Base-by-base conservation (phyloP, 768 basidiomycete genomes). In the Omphalotus guepiniiformis region DNA sequence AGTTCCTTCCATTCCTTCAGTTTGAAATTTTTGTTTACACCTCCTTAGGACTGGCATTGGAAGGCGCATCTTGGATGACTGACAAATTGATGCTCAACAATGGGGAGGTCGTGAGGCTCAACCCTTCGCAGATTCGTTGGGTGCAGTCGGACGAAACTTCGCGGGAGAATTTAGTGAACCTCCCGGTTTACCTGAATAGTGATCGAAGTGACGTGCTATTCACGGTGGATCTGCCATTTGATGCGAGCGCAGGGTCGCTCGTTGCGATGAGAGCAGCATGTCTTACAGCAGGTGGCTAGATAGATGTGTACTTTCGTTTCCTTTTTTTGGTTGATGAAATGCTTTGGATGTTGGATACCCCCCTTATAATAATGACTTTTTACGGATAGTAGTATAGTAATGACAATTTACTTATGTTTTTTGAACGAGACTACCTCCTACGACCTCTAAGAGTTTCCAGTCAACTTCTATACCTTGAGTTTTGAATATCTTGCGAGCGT, bases 171-270 rank as follows among this genome's bases (percentile, higher is more conserved):
- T 55, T 79, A 47, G 88, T 94, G 58, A 88, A 84, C 54, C 70
- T 98, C 18, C 95, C 94, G 0, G 89, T 96, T 36, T 98, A 96
- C 65, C 78, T 97, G 61, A 96, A 97, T 66, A 74, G 76, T 54
- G 88, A 92, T 67, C 79, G 94, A 42, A 87, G 82, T 61, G 90
- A 93, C 58, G 88, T 95, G 27, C 68, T 98, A 58, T 94, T 96
- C 70, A 92, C 88, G 1, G 84, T 95, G 28, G 80, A 90, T 56
- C 64, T 98, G 48, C 85, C 88, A 16, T 86, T 92, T 55, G 85
- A 86, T 51, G 74, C 64, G 51, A 76, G 72, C 34, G 81, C 82
- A 0, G 75, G 81, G 25, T 73, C 83, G 29, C 64, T 90, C 54
- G 88, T 92, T 9, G 82, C 90, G 23, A 93, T 89, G 70, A 73